Conservation (phyloP, 139 green algal genomes). For the Coelastrella sp. region DNA sequence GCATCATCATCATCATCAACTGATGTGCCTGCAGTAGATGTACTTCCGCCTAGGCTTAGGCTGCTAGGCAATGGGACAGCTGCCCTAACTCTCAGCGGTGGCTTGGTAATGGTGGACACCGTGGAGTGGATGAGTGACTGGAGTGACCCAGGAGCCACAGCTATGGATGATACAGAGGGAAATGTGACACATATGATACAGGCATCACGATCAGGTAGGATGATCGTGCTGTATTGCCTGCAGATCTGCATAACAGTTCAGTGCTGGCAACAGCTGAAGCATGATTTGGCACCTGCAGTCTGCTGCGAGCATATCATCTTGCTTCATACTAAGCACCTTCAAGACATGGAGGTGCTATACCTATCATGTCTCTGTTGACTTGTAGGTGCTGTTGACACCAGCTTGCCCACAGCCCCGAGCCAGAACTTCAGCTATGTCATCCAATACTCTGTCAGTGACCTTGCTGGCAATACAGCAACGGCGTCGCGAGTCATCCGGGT, state of each 20-base stretch:
- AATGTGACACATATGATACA: constrained; percentile 50
- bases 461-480: constrained; percentile 47
- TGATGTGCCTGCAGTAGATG: constrained; percentile 44
- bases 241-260: too few relatives aligned
- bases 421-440: constrained; percentile 39
- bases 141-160: constrained; percentile 54
- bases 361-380: too few relatives aligned
- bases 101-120: constrained; percentile 49
- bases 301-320: too few relatives aligned
- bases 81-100: constrained; percentile 36
- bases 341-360: too few relatives aligned
- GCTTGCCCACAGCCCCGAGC: constrained; percentile 39
- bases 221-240: too few relatives aligned
- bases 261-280: too few relatives aligned
- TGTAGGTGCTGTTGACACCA: constrained; percentile 52
- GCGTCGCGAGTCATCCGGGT: constrained; percentile 49
- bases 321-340: too few relatives aligned
- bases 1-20: too few relatives aligned
- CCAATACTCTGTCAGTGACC: constrained; percentile 55
- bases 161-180: constrained; percentile 52
- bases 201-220: too few relatives aligned
- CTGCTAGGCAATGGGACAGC: constrained; percentile 46
- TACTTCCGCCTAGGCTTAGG: constrained; percentile 35
- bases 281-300: too few relatives aligned
- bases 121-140: constrained; percentile 38